Base-by-base conservation (phyloP, 305 asterid genomes). In the Fraxinus velutina region DNA sequence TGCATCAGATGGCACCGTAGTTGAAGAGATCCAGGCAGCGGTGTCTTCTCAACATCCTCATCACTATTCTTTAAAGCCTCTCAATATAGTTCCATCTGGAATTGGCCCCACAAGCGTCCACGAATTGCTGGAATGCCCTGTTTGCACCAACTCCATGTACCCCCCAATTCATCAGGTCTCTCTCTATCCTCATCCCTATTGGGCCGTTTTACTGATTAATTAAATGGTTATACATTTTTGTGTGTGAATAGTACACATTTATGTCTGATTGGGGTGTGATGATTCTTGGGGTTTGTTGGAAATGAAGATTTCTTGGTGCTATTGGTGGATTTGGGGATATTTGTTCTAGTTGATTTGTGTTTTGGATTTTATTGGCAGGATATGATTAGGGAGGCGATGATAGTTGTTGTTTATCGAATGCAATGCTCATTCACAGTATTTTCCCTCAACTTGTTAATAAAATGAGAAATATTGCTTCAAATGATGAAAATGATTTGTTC, bases 151-250 rank as follows among this genome's bases (percentile, higher is more conserved):
- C 83, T 93, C 97, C 74, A 93, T 93, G 97, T 93, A 92, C 84
- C 97, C 97, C 1, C 97, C 97, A 64, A 93, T 93, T 76, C 97
- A 93, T 83, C 97, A 93, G 97, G 97, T 93, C 62, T 76, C 60
- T 64, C 34, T 22, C 42, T 84, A 50, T 78, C 17, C 66, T 4
- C 27, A 10, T 79, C n/a, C 34, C 9, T 83, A 29, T 77, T 22
- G 17, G 5, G 5, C 10, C 0, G 50, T 22, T 78, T 62, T 34
- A n/a, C 37, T 39, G 30, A 24, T 37, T 81, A 15, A 37, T 15
- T 64, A 52, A 21, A 52, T 44, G 29, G 33, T 22, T 27, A 29
- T 37, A 9, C 2, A 50, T 37, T 62, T 5, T 44, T 71, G 17
- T 32, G 13, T 10, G 22, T 80, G 37, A 64, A 24, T 2, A 22